Percentiles rank a stretch among this genome's conserved stretches.
These are phyloP conservation scores for Globisporangium takayamanum DNA, from an alignment of 352 stramenopile species.

Conservation along the genomic window DNA sequence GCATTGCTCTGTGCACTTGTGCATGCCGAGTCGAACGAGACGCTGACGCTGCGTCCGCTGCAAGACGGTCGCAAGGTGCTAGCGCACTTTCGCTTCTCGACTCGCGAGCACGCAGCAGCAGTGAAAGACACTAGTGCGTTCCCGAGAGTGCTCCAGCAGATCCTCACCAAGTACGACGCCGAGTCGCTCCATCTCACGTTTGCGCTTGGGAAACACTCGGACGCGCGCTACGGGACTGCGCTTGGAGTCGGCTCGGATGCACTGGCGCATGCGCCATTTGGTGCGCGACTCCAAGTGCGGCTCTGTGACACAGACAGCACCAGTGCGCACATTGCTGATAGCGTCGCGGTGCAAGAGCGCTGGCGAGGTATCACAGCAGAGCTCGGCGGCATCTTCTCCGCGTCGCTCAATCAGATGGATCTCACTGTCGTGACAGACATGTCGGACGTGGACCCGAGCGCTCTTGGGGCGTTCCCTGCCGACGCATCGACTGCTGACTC, in stretches of 20 bases:
- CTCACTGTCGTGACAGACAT: constrained; percentile 28
- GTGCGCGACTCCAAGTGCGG: constrained; percentile 49
- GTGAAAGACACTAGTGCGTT: constrained; percentile 14
- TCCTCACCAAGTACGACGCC: constrained; percentile 63
- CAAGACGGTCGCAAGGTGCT: constrained; percentile 39
- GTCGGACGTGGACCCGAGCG: constrained; percentile 11
- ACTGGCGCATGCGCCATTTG: constrained; percentile 45
- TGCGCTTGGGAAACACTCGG: constrained; percentile 46
- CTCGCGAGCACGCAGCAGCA: constrained; percentile 15
- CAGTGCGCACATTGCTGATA: constrained; percentile 6
- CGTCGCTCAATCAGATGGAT: constrained; percentile 79
- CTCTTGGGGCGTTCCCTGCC: constrained; percentile 16
- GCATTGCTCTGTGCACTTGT: constrained; percentile 7
- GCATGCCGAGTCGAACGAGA: constrained; percentile 37
- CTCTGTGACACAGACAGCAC: constrained; percentile 17
- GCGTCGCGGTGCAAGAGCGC: constrained; percentile 18
- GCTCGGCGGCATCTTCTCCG: constrained; percentile 75
- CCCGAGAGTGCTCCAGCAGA: constrained; percentile 57
- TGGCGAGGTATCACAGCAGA: constrained; percentile 71
- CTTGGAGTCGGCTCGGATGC: constrained; percentile 8
- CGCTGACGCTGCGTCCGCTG: constrained; percentile 43
- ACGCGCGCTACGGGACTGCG: constrained; percentile 37
- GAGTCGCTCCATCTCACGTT: constrained; percentile 68
- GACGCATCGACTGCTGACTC: neutral
- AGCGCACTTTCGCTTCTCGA: constrained; percentile 48